Evolutionary conservation across 1,284 basidiomycete species (phyloP), one percentile per base, ranked within the genome.

Genomic region (Cutaneotrichosporon cutaneum): DNA sequence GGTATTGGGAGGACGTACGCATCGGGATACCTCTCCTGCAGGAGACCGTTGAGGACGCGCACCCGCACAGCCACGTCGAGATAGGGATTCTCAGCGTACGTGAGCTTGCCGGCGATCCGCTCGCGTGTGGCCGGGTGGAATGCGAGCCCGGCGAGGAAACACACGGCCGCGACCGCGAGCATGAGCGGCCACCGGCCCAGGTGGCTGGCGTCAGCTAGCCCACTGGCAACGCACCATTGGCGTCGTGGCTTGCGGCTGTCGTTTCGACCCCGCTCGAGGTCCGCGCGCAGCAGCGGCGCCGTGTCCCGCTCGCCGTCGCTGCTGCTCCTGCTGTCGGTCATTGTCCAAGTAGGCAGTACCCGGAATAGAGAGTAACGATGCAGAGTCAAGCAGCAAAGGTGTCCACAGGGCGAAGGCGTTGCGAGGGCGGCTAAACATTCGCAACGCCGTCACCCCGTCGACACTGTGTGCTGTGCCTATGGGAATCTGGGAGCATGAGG

Each of bases 1-100:
- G 11, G 21, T 16, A 4, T 10, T 10, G 16, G 30, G 16, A 33
- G 26, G 11, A 61, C 63, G 35, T 35, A 64, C 63, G 27, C 32
- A 1, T 32, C 1, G 1, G 65, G 65, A 22, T 59, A 67, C 18
- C 58, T 55, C 52, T 64, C 58, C 18, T 58, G 22, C 11, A 67
- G 24, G 3, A 62, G 58, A 2, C 35, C 18, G 4, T 60, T 56
- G 36, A 67, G 60, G n/a, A 60, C 58, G 13, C 60, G 63, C 24
- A 57, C 44, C 4, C 55, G 44, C 4, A 48, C 45, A 11, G 55
- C 44, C 4, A 26, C 27, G 22, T 48, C 45, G 45, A 21, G 44
- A 1, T 48, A 8, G 30, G 44, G 26, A 16, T 32, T 51, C 26
- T 13, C 8, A 4, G 27, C 7, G 48, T 51, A 51, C 10, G 35